Conservation (phyloP, 176 grass and related monocot genomes). For the Zoysia japonica region DNA sequence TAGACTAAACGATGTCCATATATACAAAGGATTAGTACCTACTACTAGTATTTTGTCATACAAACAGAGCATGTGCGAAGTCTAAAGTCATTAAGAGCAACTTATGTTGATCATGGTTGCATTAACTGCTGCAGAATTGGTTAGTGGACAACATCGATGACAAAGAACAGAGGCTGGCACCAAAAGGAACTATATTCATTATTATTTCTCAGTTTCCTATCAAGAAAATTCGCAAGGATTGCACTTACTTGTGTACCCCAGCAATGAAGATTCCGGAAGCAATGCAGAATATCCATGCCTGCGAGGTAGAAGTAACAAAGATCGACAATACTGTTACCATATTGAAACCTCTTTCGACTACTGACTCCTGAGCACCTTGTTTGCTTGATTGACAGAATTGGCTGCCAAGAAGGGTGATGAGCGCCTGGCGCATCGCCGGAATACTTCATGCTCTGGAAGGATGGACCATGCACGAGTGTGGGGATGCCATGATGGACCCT, state of each 20-base stretch:
- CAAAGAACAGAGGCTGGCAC: slow-evolving; percentile 67
- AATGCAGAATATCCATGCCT: slow-evolving; percentile 81
- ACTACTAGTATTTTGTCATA: background rate
- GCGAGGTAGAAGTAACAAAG: slow-evolving; percentile 82
- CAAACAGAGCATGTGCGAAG: background rate
- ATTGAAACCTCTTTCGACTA: background rate
- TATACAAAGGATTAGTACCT: background rate
- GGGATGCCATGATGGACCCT: slow-evolving; percentile 54
- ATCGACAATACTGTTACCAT: background rate
- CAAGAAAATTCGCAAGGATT: slow-evolving; percentile 73
- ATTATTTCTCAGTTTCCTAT: slow-evolving; percentile 72
- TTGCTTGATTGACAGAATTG: slow-evolving; percentile 62
- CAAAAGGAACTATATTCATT: slow-evolving; percentile 63
- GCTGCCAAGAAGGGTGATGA: slow-evolving; percentile 92
- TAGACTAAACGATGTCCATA: background rate
- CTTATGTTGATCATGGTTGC: slow-evolving; percentile 2
- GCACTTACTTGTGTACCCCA: slow-evolving; percentile 73
- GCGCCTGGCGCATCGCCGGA: slow-evolving; percentile 77
- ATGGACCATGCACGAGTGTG: slow-evolving; percentile 69
- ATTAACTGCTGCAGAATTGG: slow-evolving; percentile 60
- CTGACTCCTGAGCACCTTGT: background rate
- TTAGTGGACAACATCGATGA: slow-evolving; percentile 64
- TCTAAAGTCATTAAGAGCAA: background rate
- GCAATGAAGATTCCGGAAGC: slow-evolving; percentile 74
- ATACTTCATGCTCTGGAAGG: slow-evolving; percentile 81